These are phyloP conservation scores for Macrocybe gigantea DNA, from an alignment of 768 basidiomycete genomes.

Conservation along the genomic window DNA sequence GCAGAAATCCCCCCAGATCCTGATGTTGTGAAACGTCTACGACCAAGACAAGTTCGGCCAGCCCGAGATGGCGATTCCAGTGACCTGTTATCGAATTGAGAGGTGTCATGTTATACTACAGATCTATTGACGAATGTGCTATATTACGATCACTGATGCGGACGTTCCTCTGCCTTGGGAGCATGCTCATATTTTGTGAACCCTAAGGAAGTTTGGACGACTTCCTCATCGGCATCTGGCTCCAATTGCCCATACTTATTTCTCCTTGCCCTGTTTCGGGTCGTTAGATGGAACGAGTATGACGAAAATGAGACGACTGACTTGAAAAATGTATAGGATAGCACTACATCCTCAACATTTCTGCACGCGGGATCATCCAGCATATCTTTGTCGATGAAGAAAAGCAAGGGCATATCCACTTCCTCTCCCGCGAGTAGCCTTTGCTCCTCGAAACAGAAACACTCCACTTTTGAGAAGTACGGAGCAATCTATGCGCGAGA, in stretches of 20 bases:
- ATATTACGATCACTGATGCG: conserved; percentile 1
- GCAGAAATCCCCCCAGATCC: conserved; percentile 13
- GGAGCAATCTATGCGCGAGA: conserved; percentile 70
- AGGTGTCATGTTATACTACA: conserved; percentile 1
- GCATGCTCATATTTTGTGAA: conserved; percentile 59
- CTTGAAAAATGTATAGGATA: conserved; percentile 99
- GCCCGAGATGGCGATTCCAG: not conserved
- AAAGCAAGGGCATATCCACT: conserved; percentile 95
- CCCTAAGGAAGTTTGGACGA: conserved; percentile 76
- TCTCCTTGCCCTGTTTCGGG: conserved; percentile 65
- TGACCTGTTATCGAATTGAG: not conserved
- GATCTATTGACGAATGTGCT: not conserved
- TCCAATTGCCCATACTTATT: conserved; percentile 83
- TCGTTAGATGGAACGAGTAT: not conserved
- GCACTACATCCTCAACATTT: conserved; percentile 83
- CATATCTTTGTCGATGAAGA: conserved; percentile 98
- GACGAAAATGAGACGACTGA: conserved; percentile 27
- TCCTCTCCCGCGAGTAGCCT: conserved; percentile 91
- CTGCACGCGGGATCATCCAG: conserved; percentile 87
- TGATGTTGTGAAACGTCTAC: conserved; percentile 17
- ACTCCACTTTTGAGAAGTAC: conserved; percentile 99
- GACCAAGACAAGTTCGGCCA: conserved; percentile 17
- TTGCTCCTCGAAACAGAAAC: conserved; percentile 99
- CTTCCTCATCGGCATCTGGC: conserved; percentile 81
- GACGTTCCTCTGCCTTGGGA: conserved; percentile 28